Evolutionary conservation across 2,329 filamentous ascomycete species (phyloP).

Genomic region (Botrytis galanthina): DNA sequence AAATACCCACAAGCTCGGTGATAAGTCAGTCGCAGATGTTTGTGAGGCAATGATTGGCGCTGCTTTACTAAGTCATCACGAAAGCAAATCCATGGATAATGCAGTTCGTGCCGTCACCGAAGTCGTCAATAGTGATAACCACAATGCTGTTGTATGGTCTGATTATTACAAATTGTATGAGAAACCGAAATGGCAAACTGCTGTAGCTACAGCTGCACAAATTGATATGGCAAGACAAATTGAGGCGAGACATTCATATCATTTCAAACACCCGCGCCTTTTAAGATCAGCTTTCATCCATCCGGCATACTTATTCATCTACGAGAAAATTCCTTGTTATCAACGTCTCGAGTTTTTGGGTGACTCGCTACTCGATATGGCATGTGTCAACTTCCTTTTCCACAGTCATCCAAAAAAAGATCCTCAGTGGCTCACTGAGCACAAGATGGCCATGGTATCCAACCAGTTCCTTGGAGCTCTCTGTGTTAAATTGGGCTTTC

Average conservation of each 20-base stretch:
- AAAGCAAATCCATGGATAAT: slow-evolving; percentile 50
- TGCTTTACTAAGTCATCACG: slow-evolving; percentile 55
- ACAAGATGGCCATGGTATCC: slow-evolving; percentile 99
- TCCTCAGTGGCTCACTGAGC: slow-evolving; percentile 95
- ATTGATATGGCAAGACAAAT: slow-evolving; percentile 65
- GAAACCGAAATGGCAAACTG: slow-evolving; percentile 68
- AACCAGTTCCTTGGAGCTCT: slow-evolving; percentile 90
- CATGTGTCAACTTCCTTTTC: slow-evolving; percentile 79
- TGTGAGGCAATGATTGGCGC: slow-evolving; percentile 94
- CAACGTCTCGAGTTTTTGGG: slow-evolving; percentile 91
- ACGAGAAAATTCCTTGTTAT: slow-evolving; percentile 80
- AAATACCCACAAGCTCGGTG: slow-evolving; percentile 66
- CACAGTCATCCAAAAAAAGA: slow-evolving; percentile 72
- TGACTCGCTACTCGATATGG: slow-evolving; percentile 84
- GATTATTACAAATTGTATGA: slow-evolving; percentile 72
- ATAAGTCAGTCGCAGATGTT: slow-evolving; percentile 92
- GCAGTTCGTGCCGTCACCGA: slow-evolving; percentile 63
- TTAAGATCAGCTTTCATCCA: slow-evolving; percentile 85
- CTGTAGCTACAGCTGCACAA: slow-evolving; percentile 62
- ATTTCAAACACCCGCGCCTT: slow-evolving; percentile 72
- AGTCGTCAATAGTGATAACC: slow-evolving; percentile 67
- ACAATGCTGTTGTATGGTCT: slow-evolving; percentile 64
- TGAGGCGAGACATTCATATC: slow-evolving; percentile 54
- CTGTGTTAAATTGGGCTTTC: slow-evolving; percentile 73
- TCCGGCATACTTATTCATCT: slow-evolving; percentile 72